These are phyloP conservation scores for Flaveria linearis DNA, from an alignment of 129 eudicot genomes.

Conservation along the genomic window DNA sequence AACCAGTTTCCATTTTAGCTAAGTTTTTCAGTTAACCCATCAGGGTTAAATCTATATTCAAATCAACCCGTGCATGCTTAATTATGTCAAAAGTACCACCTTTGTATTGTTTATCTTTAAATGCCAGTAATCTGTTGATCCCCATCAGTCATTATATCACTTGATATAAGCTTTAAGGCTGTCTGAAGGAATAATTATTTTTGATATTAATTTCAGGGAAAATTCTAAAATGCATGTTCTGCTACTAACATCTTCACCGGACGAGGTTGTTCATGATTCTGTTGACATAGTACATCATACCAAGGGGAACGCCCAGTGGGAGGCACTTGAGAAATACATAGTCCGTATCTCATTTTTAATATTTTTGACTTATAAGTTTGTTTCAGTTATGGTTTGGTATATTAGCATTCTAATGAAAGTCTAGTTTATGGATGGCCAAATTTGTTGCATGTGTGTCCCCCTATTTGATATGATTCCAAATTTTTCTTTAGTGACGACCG, in stretches of 20 bases:
- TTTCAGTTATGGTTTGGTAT: not conserved
- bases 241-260: conserved; percentile 69
- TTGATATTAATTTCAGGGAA: conserved; percentile 46
- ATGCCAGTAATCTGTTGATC: conserved; percentile 1
- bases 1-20: conserved; percentile 5
- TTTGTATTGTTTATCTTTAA: not conserved
- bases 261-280: conserved; percentile 49
- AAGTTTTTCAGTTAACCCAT: not conserved
- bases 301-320: conserved; percentile 83
- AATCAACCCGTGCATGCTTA: not conserved
- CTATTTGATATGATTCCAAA: not conserved
- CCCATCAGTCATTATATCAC: conserved; percentile 8
- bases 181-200: conserved; percentile 1
- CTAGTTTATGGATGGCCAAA: not conserved
- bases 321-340: conserved; percentile 78
- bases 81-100: not conserved
- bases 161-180: conserved; percentile 12
- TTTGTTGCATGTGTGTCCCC: not conserved
- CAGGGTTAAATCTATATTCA: not conserved
- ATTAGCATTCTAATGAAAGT: conserved; percentile 12
- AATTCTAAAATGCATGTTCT: conserved; percentile 51
- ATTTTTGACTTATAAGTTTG: not conserved
- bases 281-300: conserved; percentile 45
- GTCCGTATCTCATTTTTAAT: conserved; percentile 50
- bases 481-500: too few species aligned